Evolutionary conservation across 2,329 filamentous ascomycete genomes (phyloP).

Genomic region (Stagonosporopsis vannaccii): DNA sequence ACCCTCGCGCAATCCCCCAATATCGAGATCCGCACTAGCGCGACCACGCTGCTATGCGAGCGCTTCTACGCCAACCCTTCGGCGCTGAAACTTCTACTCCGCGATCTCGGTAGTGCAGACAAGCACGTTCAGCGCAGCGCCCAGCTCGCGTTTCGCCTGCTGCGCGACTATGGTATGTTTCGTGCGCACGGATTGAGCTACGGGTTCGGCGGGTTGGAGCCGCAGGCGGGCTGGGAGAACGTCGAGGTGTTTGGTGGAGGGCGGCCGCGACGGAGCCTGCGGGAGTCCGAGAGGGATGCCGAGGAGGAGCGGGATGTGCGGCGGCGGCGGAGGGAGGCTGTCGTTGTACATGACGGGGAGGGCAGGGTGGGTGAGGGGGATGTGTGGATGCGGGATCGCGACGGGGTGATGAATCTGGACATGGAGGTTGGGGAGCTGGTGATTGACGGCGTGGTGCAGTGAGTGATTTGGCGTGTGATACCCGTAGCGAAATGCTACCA

Average conservation of each 20-base stretch:
- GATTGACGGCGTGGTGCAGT: conserved; percentile 15
- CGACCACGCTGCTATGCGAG: conserved; percentile 48
- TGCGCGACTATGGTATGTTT: conserved; percentile 32
- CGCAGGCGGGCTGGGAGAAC: conserved; percentile 7
- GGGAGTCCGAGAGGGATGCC: conserved; percentile 53
- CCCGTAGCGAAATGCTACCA: conserved; percentile 3
- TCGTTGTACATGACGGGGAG: conserved; percentile 89
- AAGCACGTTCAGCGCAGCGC: conserved; percentile 29
- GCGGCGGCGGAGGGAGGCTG: conserved; percentile 81
- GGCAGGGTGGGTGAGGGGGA: conserved; percentile 75
- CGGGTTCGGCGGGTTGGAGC: background rate
- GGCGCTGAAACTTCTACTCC: conserved; percentile 29
- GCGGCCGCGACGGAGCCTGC: conserved; percentile 4
- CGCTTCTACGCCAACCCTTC: conserved; percentile 38
- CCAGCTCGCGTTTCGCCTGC: conserved; percentile 35
- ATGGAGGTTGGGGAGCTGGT: conserved; percentile 13
- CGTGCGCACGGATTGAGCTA: background rate
- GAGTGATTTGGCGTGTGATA: conserved; percentile 8
- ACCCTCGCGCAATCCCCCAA: conserved; percentile 53
- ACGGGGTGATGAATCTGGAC: conserved; percentile 18
- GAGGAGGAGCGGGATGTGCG: conserved; percentile 73
- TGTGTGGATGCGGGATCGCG: conserved; percentile 69
- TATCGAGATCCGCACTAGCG: conserved; percentile 52
- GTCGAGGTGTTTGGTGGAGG: background rate
- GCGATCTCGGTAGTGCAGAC: conserved; percentile 36